A percentile compares a stretch with the other conserved stretches of the same genome.
These are phyloP conservation scores for Gonapodya prolifera DNA, from an alignment of 192 early-diverging fungal species.

Conservation along the genomic window DNA sequence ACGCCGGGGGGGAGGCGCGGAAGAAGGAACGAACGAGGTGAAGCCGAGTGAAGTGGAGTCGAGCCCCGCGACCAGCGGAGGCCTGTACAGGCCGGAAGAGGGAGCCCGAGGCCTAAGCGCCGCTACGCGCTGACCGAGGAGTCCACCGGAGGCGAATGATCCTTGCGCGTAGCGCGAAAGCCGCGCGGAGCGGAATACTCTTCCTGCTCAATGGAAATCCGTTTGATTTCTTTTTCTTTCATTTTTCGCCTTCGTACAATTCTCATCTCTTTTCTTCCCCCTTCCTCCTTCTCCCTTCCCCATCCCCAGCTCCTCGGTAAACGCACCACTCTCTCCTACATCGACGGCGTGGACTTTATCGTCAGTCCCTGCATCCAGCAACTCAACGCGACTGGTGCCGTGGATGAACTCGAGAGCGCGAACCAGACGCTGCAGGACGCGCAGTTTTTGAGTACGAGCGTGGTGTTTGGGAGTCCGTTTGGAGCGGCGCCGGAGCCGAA, in stretches of 20 bases:
- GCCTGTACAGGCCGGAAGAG: no score
- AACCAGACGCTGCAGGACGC: conserved; percentile 9
- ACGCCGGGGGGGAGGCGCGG: no score
- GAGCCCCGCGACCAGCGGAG: no score
- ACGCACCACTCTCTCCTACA: conserved; percentile 17
- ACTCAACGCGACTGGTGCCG: conserved; percentile 7
- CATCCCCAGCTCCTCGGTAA: conserved; percentile 26
- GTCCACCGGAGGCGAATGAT: no score
- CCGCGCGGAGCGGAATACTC: no score
- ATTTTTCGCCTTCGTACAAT: conserved; percentile 6
- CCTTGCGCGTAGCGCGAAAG: no score
- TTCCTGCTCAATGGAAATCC: no score
- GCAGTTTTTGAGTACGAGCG: background rate
- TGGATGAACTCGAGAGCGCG: conserved; percentile 21
- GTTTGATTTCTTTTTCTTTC: background rate
- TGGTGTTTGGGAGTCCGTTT: background rate
- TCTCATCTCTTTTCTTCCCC: background rate
- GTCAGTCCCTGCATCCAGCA: conserved; percentile 37
- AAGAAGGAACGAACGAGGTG: no score
- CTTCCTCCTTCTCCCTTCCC: conserved; percentile 2
- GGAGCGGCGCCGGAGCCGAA: background rate
- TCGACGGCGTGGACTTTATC: conserved; percentile 22
- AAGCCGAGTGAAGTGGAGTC: no score
- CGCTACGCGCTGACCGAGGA: no score
- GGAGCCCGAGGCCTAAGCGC: no score